Percentiles rank a stretch among this genome's conserved stretches.
Evolutionary conservation across 208 protist genomes (phyloP).

Genomic region (Naegleria lovaniensis): DNA sequence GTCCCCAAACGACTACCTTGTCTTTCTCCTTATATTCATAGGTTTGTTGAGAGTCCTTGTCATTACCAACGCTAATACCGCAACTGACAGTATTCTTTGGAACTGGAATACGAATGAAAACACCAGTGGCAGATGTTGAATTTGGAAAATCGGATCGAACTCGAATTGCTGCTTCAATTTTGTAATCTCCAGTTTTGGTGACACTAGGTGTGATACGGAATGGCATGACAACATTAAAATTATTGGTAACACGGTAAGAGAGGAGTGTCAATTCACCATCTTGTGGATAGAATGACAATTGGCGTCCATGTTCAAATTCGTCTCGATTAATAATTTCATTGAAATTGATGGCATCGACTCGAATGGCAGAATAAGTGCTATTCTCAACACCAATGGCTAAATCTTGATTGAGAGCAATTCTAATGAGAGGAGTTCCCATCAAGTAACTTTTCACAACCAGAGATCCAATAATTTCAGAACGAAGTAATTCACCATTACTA

Average conservation of each 20-base stretch:
- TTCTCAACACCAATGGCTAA: slow-evolving; percentile 46
- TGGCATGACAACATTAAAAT: slow-evolving; percentile 39
- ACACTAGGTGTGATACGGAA: slow-evolving; percentile 63
- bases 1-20: slow-evolving; percentile 63
- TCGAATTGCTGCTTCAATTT: slow-evolving; percentile 46
- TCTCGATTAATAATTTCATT: slow-evolving; percentile 60
- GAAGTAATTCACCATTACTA: slow-evolving; percentile 50
- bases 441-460: slow-evolving; percentile 83
- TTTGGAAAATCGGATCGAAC: slow-evolving; percentile 52
- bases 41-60: slow-evolving; percentile 34
- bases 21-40: slow-evolving; percentile 60
- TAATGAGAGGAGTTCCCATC: slow-evolving; percentile 65
- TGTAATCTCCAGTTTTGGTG: slow-evolving; percentile 45
- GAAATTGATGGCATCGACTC: slow-evolving; percentile 73
- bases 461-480: slow-evolving; percentile 68
- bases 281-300: slow-evolving; percentile 62
- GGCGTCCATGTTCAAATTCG: slow-evolving; percentile 61
- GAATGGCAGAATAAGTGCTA: slow-evolving; percentile 39
- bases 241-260: slow-evolving; percentile 66
- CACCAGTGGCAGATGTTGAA: slow-evolving; percentile 40
- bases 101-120: slow-evolving; percentile 50
- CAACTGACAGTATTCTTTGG: slow-evolving; percentile 46
- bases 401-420: slow-evolving; percentile 72
- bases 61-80: not conserved
- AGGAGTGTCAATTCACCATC: slow-evolving; percentile 77